Evolutionary conservation across 2,329 filamentous ascomycete genomes (phyloP).

Genomic region (Aspergillus cejpii): DNA sequence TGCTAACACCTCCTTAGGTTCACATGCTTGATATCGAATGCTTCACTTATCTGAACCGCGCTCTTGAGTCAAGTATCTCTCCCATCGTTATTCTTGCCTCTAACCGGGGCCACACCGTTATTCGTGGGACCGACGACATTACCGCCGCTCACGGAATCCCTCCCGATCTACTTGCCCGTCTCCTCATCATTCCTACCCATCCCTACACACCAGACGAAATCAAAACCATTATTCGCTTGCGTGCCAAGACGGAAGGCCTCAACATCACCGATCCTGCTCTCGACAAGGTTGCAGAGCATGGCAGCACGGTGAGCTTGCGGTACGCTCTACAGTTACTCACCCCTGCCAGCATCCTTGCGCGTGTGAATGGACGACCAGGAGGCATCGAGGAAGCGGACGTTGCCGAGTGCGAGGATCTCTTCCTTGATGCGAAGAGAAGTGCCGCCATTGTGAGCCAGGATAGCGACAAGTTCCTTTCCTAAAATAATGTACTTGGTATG

Average conservation of each 20-base stretch:
- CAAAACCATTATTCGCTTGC: constrained; percentile 80
- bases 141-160: constrained; percentile 89
- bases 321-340: constrained; percentile 91
- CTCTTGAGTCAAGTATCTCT: constrained; percentile 89
- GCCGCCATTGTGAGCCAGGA: constrained; percentile 62
- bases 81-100: constrained; percentile 97
- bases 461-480: constrained; percentile 59
- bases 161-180: constrained; percentile 82
- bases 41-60: constrained; percentile 97
- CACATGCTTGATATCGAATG: constrained; percentile 99
- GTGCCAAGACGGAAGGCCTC: constrained; percentile 74
- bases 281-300: constrained; percentile 78
- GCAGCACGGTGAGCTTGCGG: constrained; percentile 79
- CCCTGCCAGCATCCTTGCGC: constrained; percentile 82
- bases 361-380: constrained; percentile 69
- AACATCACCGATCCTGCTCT: constrained; percentile 74
- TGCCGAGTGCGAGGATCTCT: constrained; percentile 73
- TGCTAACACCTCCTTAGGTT: constrained; percentile 51
- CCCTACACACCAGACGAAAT: constrained; percentile 86
- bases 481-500: constrained; percentile 10
- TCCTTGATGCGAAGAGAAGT: constrained; percentile 74
- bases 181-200: constrained; percentile 93
- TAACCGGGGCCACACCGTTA: constrained; percentile 88
- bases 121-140: constrained; percentile 74
- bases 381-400: constrained; percentile 69